Conservation (phyloP, 495 filamentous ascomycete genomes). For the Monascus purpureus region DNA sequence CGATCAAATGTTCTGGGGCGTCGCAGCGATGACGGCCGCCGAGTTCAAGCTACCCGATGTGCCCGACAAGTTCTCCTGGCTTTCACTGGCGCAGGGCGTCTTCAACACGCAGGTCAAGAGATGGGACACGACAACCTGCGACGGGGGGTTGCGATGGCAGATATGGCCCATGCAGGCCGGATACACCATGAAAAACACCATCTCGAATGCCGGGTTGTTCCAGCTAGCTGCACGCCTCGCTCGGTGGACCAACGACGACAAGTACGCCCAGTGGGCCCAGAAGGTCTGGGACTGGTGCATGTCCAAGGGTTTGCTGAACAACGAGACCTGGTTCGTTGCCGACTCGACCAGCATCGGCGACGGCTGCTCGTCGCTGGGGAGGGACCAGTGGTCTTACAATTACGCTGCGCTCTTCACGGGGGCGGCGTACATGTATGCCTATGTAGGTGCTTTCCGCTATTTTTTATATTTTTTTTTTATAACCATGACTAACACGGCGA, state of each 20-base stretch:
- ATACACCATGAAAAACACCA: conserved; percentile 54
- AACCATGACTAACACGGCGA: conserved; percentile 12
- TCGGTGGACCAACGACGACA: conserved; percentile 48
- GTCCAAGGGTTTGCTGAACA: conserved; percentile 36
- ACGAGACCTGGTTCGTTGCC: conserved; percentile 44
- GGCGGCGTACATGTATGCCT: conserved; percentile 58
- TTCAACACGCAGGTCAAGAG: conserved; percentile 55
- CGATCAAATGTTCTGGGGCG: conserved; percentile 44
- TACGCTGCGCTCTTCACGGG: conserved; percentile 55
- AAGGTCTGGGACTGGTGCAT: conserved; percentile 54
- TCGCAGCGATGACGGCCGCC: conserved; percentile 41
- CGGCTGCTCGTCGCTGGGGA: conserved; percentile 40
- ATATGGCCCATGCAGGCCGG: conserved; percentile 37
- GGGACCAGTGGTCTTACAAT: conserved; percentile 56
- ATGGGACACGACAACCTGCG: conserved; percentile 36
- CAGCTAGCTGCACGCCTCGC: conserved; percentile 55
- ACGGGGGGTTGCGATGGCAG: conserved; percentile 43
- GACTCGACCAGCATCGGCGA: conserved; percentile 34
- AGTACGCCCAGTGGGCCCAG: conserved; percentile 52
- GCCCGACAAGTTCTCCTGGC: conserved; percentile 45
- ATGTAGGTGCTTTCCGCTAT: conserved; percentile 22
- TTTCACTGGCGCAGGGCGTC: conserved; percentile 62
- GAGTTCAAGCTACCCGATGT: conserved; percentile 34
- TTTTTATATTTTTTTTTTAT: conserved; percentile 5
- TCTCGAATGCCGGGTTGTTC: conserved; percentile 57